Conservation (phyloP, 495 filamentous ascomycete species). For the Staphylotrichum longicolle region DNA sequence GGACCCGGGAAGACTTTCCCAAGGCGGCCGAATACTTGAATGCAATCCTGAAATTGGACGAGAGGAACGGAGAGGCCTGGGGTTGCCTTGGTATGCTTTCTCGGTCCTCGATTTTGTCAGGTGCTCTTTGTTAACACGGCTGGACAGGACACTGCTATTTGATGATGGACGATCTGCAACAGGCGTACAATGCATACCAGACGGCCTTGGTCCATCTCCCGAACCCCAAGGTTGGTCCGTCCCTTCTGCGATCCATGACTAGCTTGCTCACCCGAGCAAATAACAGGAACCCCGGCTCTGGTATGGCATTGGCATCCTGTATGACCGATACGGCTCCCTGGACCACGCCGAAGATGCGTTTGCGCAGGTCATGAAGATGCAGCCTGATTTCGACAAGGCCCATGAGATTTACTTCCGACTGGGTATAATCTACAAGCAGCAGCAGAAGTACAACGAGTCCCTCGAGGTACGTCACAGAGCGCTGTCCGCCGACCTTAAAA, state of each 20-base stretch:
- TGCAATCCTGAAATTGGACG: slow-evolving; percentile 86
- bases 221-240: slow-evolving; percentile 78
- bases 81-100: slow-evolving; percentile 73
- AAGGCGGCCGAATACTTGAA: slow-evolving; percentile 93
- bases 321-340: slow-evolving; percentile 93
- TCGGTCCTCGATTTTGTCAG: not conserved
- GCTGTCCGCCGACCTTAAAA: slow-evolving; percentile 1
- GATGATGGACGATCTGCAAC: slow-evolving; percentile 99
- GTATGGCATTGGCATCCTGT: slow-evolving; percentile 98
- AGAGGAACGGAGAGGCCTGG: slow-evolving; percentile 91
- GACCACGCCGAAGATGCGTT: slow-evolving; percentile 99
- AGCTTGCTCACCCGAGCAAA: slow-evolving; percentile 19
- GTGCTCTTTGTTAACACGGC: slow-evolving; percentile 13
- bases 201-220: slow-evolving; percentile 88
- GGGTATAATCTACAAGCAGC: slow-evolving; percentile 99
- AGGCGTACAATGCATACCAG: slow-evolving; percentile 97
- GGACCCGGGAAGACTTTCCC: slow-evolving; percentile 88
- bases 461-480: slow-evolving; percentile 67
- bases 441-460: slow-evolving; percentile 89
- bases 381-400: slow-evolving; percentile 96
- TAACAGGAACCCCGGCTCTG: slow-evolving; percentile 92
- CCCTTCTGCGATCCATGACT: not conserved
- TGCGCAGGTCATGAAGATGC: slow-evolving; percentile 98
- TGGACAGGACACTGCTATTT: slow-evolving; percentile 85
- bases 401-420: slow-evolving; percentile 99